Conservation (phyloP, 208 protist genomes). For the Trypanosoma conorhini region DNA sequence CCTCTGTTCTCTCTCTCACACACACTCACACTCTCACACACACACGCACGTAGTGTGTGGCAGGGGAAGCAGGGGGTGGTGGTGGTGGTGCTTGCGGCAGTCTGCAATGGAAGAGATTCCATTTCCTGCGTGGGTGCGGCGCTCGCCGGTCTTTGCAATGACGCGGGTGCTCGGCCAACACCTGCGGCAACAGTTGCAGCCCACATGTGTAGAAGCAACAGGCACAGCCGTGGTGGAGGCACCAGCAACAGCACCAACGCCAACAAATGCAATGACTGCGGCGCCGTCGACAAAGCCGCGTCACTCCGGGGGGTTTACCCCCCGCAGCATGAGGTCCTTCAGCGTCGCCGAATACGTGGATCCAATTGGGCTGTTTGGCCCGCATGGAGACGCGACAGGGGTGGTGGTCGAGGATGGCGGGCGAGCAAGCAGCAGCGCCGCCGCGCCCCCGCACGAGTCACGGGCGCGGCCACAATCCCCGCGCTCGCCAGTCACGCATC, state of each 20-base stretch:
- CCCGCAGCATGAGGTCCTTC: background rate
- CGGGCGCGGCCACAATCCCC: background rate
- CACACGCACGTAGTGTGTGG: background rate
- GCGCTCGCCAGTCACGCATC: background rate
- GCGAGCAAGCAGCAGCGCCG: background rate
- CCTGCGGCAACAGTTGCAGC: slow-evolving; percentile 10
- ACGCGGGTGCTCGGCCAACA: slow-evolving; percentile 42
- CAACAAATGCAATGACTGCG: background rate
- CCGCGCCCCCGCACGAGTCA: background rate
- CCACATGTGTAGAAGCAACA: background rate
- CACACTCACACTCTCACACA: background rate
- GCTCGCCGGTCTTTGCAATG: slow-evolving; percentile 60
- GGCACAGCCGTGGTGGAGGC: background rate
- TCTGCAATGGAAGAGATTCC: slow-evolving; percentile 72
- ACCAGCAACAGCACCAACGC: background rate
- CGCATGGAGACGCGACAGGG: background rate
- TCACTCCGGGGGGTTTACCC: background rate
- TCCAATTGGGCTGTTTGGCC: background rate
- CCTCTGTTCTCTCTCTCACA: background rate
- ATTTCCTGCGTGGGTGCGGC: slow-evolving; percentile 69
- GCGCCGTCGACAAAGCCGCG: background rate
- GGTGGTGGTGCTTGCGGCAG: background rate
- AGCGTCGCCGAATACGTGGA: slow-evolving; percentile 7
- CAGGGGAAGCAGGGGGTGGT: background rate
- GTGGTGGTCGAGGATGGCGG: background rate